Conservation (phyloP, 108 stramenopile genomes). For the Pseudonitzschia delicatissima region DNA sequence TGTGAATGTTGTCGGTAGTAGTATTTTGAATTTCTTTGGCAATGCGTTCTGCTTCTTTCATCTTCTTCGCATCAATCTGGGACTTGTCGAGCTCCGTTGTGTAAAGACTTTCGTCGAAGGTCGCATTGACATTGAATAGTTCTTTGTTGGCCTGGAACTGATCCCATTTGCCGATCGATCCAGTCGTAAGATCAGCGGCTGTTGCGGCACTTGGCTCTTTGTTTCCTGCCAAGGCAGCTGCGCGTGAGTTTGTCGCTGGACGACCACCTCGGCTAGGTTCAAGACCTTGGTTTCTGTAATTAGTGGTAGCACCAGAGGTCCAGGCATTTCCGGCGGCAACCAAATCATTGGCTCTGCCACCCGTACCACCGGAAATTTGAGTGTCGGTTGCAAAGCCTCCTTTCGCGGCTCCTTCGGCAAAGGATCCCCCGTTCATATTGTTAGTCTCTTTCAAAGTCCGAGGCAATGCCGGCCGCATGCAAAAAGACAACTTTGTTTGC, state of each 20-base stretch:
- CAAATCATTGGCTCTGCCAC: conserved; percentile 36
- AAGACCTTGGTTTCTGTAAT: neutral
- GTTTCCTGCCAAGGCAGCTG: conserved; percentile 14
- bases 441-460: conserved; percentile 25
- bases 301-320: conserved; percentile 39
- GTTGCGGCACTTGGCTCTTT: conserved; percentile 11
- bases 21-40: conserved; percentile 88
- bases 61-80: conserved; percentile 54
- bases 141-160: conserved; percentile 89
- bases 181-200: conserved; percentile 36
- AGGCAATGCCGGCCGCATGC: conserved; percentile 51
- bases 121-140: conserved; percentile 83
- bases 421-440: conserved; percentile 15
- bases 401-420: neutral
- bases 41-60: conserved; percentile 77
- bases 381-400: conserved; percentile 57
- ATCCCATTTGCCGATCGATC: conserved; percentile 81
- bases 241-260: conserved; percentile 20
- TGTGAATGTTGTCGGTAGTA: conserved; percentile 79
- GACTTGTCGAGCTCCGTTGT: conserved; percentile 86
- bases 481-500: conserved; percentile 49
- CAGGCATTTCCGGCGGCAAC: conserved; percentile 80
- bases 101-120: conserved; percentile 96
- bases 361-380: conserved; percentile 56
- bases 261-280: conserved; percentile 7